These are phyloP conservation scores for Oidium heveae DNA, from an alignment of 2,329 filamentous ascomycete species.

Conservation along the genomic window DNA sequence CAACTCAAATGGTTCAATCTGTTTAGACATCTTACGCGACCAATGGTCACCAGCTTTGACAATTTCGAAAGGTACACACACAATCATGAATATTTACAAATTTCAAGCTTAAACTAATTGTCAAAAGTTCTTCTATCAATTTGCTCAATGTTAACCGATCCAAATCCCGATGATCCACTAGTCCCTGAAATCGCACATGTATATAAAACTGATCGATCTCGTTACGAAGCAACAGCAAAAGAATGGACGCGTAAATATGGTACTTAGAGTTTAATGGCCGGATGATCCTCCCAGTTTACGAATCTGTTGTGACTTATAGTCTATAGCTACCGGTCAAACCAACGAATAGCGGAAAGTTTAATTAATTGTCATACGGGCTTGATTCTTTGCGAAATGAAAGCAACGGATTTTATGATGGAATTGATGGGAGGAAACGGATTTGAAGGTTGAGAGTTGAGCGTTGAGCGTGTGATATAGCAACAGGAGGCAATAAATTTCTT, in stretches of 20 bases:
- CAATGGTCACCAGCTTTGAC: slow-evolving; percentile 98
- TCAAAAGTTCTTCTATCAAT: slow-evolving; percentile 73
- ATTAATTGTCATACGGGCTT: no score
- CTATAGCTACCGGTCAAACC: no score
- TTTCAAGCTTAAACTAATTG: background rate
- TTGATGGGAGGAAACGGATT: no score
- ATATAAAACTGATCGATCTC: slow-evolving; percentile 93
- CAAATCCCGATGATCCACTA: slow-evolving; percentile 94
- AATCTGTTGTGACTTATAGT: no score
- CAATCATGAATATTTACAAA: background rate
- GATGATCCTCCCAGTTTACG: no score
- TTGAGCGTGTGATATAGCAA: no score
- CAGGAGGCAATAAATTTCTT: no score
- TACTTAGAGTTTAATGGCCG: slow-evolving; percentile 29
- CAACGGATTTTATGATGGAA: no score
- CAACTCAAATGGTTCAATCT: slow-evolving; percentile 99
- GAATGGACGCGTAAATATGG: slow-evolving; percentile 99
- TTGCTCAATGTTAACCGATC: slow-evolving; percentile 98
- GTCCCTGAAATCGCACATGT: slow-evolving; percentile 98
- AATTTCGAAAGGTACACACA: slow-evolving; percentile 70
- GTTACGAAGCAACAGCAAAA: slow-evolving; percentile 87
- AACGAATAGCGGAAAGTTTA: no score
- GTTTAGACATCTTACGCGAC: slow-evolving; percentile 90
- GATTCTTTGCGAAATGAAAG: no score
- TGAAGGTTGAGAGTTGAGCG: no score